These are phyloP conservation scores for Mortierella sp. DNA, from an alignment of 371 early-diverging fungal genomes.

Conservation along the genomic window DNA sequence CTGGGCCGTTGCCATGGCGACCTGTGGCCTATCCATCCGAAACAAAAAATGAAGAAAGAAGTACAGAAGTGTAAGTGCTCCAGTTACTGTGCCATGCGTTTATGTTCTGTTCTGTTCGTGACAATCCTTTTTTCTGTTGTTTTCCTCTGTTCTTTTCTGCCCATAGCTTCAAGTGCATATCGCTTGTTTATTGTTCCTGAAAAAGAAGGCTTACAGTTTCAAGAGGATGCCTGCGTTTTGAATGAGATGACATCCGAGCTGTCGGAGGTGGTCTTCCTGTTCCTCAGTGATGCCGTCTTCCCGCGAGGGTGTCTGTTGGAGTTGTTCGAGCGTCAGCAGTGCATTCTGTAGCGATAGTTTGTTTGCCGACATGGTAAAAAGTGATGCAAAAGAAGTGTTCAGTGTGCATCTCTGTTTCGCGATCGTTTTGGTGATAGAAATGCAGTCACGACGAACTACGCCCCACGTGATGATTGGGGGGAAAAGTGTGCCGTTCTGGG, in stretches of 20 bases:
- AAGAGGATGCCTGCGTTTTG: slow-evolving; percentile 89
- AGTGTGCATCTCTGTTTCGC: too few species aligned
- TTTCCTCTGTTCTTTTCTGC: too few species aligned
- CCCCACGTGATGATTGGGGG: too few species aligned
- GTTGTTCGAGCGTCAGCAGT: slow-evolving; percentile 76
- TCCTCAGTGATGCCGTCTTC: slow-evolving; percentile 75
- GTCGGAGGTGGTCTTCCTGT: slow-evolving; percentile 81
- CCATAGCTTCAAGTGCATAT: too few species aligned
- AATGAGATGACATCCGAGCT: slow-evolving; percentile 86
- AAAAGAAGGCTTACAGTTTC: slow-evolving; percentile 73
- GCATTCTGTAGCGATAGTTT: slow-evolving; percentile 78
- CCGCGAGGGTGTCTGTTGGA: slow-evolving; percentile 76
- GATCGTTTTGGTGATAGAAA: too few species aligned
- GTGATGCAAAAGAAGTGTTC: too few species aligned
- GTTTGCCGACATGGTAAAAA: slow-evolving; percentile 49
- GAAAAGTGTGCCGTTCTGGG: too few species aligned
- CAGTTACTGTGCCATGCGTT: too few species aligned
- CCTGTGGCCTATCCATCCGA: slow-evolving; percentile 81
- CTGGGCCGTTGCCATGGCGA: slow-evolving; percentile 96
- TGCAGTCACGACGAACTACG: too few species aligned
- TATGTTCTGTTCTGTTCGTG: too few species aligned
- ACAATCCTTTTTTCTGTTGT: not conserved
- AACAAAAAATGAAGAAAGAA: not conserved
- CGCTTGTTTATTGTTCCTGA: too few species aligned
- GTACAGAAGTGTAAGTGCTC: not conserved